phyloP scores from a whole-genome alignment of 2,329 filamentous ascomycete species.

The Ustulina deusta region DNA sequence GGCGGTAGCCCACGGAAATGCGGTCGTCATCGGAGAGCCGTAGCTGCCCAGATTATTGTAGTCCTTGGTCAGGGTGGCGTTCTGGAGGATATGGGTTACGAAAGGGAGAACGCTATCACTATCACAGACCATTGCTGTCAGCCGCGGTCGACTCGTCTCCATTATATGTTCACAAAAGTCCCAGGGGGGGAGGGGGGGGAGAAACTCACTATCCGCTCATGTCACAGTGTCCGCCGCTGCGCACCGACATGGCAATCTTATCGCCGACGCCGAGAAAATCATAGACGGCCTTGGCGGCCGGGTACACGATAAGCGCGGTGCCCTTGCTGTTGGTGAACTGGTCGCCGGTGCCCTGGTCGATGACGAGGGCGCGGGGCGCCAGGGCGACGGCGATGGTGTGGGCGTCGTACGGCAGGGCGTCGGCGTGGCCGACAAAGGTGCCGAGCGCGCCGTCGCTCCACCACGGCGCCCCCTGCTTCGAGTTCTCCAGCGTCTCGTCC shows the following conservation, averaged over 20 bases:
- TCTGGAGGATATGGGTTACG: slow-evolving; percentile 61
- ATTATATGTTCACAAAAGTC: background rate
- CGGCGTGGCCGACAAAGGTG: slow-evolving; percentile 67
- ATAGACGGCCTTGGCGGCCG: slow-evolving; percentile 65
- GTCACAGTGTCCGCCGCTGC: slow-evolving; percentile 62
- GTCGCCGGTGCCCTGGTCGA: slow-evolving; percentile 66
- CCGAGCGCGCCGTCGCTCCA: slow-evolving; percentile 66
- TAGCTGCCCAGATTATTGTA: slow-evolving; percentile 60
- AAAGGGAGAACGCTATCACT: slow-evolving; percentile 61
- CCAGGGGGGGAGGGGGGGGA: background rate
- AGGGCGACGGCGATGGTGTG: slow-evolving; percentile 69
- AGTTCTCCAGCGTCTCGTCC: slow-evolving; percentile 62
- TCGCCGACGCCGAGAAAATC: slow-evolving; percentile 65
- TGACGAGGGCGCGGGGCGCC: slow-evolving; percentile 66
- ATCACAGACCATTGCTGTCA: slow-evolving; percentile 27
- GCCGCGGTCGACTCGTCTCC: background rate
- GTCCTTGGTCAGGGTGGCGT: slow-evolving; percentile 59
- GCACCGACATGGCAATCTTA: slow-evolving; percentile 61
- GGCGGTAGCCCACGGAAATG: slow-evolving; percentile 60
- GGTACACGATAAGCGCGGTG: slow-evolving; percentile 63
- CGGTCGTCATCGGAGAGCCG: slow-evolving; percentile 57
- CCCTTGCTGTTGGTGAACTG: slow-evolving; percentile 62
- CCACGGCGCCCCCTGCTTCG: slow-evolving; percentile 64
- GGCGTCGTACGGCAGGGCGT: slow-evolving; percentile 67
- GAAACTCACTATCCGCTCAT: slow-evolving; percentile 60